Conservation (phyloP, 805 yeast genomes). For the Zygoascus biomembranicola region DNA sequence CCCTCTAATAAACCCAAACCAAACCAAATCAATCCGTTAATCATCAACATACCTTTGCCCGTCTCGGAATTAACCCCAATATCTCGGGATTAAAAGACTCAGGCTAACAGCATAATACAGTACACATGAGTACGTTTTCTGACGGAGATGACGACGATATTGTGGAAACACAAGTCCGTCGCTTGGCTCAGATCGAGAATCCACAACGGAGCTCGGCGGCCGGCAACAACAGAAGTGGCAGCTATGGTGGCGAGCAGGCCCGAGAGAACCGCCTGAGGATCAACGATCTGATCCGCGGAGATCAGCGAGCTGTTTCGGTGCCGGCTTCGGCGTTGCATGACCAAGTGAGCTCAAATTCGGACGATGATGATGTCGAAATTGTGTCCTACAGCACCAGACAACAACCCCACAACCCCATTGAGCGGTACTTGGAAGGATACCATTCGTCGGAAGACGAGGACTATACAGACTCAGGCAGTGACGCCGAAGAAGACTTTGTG, state of each 20-base stretch:
- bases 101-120: too few species aligned
- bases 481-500: neutral
- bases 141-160: conserved; percentile 10
- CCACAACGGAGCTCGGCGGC: neutral
- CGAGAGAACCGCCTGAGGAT: neutral
- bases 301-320: neutral
- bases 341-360: neutral
- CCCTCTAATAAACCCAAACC: too few species aligned
- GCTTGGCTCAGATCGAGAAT: neutral
- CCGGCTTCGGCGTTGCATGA: neutral
- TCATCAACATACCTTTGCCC: too few species aligned
- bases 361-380: conserved; percentile 4
- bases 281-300: neutral
- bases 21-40: too few species aligned
- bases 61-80: too few species aligned
- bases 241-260: neutral
- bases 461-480: neutral
- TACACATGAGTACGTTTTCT: neutral
- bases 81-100: too few species aligned
- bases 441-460: neutral
- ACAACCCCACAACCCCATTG: neutral
- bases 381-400: neutral
- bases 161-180: neutral
- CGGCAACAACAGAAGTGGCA: neutral
- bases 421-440: neutral